Evolutionary conservation across 1,139 yeast genomes (phyloP).

Genomic region (Nakaseomyces sp.): DNA sequence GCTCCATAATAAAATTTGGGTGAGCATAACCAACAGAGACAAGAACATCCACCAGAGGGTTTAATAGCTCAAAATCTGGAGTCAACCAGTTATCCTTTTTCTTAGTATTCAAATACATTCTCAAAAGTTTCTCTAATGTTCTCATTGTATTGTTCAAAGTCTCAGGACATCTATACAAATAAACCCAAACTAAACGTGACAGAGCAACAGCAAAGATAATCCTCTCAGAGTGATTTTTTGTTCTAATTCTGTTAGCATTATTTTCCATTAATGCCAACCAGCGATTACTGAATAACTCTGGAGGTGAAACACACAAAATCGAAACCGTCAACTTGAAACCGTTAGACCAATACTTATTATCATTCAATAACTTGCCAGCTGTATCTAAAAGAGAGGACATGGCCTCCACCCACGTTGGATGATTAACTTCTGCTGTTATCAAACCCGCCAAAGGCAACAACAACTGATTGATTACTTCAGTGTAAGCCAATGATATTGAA

Average conservation of each 20-base stretch:
- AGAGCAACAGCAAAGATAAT: conserved; percentile 55
- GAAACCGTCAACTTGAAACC: conserved; percentile 66
- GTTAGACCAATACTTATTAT: conserved; percentile 61
- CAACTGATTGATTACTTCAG: conserved; percentile 70
- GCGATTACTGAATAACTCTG: conserved; percentile 59
- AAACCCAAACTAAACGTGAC: conserved; percentile 81
- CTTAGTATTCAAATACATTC: conserved; percentile 44
- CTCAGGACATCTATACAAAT: conserved; percentile 76
- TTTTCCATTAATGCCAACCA: conserved; percentile 67
- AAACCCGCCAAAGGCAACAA: conserved; percentile 75
- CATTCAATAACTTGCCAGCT: conserved; percentile 34
- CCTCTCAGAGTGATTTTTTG: conserved; percentile 49
- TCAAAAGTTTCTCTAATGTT: conserved; percentile 50
- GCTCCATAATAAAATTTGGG: conserved; percentile 70
- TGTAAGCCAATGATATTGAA: conserved; percentile 63
- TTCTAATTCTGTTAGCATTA: conserved; percentile 35
- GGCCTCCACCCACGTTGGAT: conserved; percentile 90
- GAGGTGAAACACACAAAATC: conserved; percentile 71
- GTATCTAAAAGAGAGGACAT: conserved; percentile 55
- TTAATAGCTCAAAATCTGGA: conserved; percentile 51
- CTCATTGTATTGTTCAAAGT: conserved; percentile 80
- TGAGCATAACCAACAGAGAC: conserved; percentile 74
- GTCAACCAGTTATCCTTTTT: conserved; percentile 69
- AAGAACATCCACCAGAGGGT: conserved; percentile 60
- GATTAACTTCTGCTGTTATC: conserved; percentile 89